Evolutionary conservation across 2,329 filamentous ascomycete species (phyloP).

Genomic region (Phialophora tarda): DNA sequence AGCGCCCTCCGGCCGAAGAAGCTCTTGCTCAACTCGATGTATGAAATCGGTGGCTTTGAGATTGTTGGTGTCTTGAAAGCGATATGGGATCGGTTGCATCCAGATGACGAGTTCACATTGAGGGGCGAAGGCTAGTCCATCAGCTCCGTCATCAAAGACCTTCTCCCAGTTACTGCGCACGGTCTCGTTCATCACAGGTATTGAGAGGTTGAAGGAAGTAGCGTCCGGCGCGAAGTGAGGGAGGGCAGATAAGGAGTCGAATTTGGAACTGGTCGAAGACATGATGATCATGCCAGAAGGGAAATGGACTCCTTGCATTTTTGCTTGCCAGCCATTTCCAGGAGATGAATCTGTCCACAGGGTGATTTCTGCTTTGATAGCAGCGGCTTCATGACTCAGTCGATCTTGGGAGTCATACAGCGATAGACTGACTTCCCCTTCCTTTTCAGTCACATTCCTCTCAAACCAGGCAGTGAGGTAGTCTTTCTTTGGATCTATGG

Average conservation of each 20-base stretch:
- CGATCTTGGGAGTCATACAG: constrained; percentile 62
- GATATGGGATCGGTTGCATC: constrained; percentile 65
- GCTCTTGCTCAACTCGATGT: constrained; percentile 62
- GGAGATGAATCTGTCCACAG: constrained; percentile 73
- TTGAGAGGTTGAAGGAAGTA: constrained; percentile 62
- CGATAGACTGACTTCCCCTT: constrained; percentile 72
- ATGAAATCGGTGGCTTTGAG: constrained; percentile 48
- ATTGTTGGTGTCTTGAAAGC: constrained; percentile 34
- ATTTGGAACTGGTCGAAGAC: constrained; percentile 91
- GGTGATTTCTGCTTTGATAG: constrained; percentile 70
- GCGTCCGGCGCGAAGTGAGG: constrained; percentile 76
- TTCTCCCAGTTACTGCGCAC: constrained; percentile 62
- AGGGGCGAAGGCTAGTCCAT: constrained; percentile 59
- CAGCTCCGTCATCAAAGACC: constrained; percentile 61
- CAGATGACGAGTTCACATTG: constrained; percentile 91
- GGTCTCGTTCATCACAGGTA: constrained; percentile 72
- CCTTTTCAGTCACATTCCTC: constrained; percentile 77
- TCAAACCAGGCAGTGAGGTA: constrained; percentile 73
- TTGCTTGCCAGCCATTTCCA: constrained; percentile 78
- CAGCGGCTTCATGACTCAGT: constrained; percentile 42
- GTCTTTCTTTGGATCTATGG: constrained; percentile 67
- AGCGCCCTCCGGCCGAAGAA: constrained; percentile 64
- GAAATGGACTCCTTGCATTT: constrained; percentile 84
- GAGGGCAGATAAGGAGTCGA: constrained; percentile 85
- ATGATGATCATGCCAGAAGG: constrained; percentile 78